Evolutionary conservation across 371 early-diverging fungal genomes (phyloP).

Genomic region (Zychaea mexicana): DNA sequence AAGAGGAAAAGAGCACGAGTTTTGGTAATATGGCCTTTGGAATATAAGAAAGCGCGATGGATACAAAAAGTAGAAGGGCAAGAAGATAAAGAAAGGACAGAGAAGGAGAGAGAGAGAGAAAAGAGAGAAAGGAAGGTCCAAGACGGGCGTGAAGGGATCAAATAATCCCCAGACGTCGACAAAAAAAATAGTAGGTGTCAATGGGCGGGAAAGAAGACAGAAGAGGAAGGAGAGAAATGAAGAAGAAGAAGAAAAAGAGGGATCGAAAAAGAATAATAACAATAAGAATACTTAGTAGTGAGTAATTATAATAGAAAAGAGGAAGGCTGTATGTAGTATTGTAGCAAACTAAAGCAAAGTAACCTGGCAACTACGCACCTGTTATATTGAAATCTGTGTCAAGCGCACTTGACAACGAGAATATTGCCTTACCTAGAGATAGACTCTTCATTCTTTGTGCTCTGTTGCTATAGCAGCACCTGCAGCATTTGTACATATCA

Average conservation of each 20-base stretch:
- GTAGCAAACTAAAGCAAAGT: too few relatives aligned
- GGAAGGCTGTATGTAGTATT: not conserved
- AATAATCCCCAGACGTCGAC: not conserved
- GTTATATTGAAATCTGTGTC: too few relatives aligned
- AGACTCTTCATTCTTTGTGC: not conserved
- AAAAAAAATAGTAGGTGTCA: not conserved
- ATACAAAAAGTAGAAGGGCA: not conserved
- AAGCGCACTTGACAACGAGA: not conserved
- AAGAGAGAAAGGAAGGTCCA: not conserved
- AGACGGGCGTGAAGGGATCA: not conserved
- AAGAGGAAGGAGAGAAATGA: not conserved
- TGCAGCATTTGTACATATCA: not conserved
- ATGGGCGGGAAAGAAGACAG: not conserved
- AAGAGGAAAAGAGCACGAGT: slow-evolving; percentile 3
- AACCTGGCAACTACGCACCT: too few relatives aligned
- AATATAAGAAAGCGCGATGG: too few relatives aligned
- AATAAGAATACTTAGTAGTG: too few relatives aligned
- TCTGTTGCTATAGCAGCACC: too few relatives aligned
- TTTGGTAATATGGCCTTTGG: not conserved
- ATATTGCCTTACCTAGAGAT: not conserved
- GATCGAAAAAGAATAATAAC: too few relatives aligned
- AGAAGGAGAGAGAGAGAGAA: slow-evolving; percentile 2
- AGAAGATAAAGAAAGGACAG: not conserved
- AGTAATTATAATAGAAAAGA: too few relatives aligned
- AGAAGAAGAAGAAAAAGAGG: not conserved